A percentile compares a stretch with the other conserved stretches of the same genome.
These are phyloP conservation scores for Pichia paraexigua DNA, from an alignment of 805 yeast genomes.

Conservation along the genomic window DNA sequence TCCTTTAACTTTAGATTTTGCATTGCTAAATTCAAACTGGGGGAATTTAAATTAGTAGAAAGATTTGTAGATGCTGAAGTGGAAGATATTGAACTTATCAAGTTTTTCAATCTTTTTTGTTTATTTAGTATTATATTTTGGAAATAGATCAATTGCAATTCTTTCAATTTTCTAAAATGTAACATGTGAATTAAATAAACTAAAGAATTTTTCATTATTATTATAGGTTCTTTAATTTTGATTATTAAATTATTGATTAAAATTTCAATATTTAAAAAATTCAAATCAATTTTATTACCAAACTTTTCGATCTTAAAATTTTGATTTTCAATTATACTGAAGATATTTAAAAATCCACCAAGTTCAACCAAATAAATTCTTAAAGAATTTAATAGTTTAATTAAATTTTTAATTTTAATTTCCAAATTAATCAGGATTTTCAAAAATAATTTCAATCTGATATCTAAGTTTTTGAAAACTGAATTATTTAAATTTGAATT, in stretches of 20 bases:
- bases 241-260: slow-evolving; percentile 33
- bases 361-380: slow-evolving; percentile 38
- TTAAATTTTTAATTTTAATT: slow-evolving; percentile 30
- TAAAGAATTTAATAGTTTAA: slow-evolving; percentile 33
- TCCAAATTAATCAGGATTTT: slow-evolving; percentile 26
- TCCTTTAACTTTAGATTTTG: slow-evolving; percentile 15
- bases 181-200: slow-evolving; percentile 36
- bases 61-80: background rate
- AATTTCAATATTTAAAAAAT: slow-evolving; percentile 41
- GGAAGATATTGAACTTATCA: slow-evolving; percentile 11
- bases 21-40: slow-evolving; percentile 28
- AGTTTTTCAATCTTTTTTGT: slow-evolving; percentile 27
- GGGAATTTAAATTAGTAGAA: slow-evolving; percentile 15
- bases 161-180: slow-evolving; percentile 43
- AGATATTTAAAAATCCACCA: slow-evolving; percentile 51
- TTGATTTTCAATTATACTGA: slow-evolving; percentile 38
- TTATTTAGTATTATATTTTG: slow-evolving; percentile 31
- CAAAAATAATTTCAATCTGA: slow-evolving; percentile 13
- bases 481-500: slow-evolving; percentile 19
- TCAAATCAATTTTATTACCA: slow-evolving; percentile 45
- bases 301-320: slow-evolving; percentile 36
- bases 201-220: slow-evolving; percentile 39
- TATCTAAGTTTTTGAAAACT: slow-evolving; percentile 24
- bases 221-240: slow-evolving; percentile 43
- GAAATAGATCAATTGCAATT: slow-evolving; percentile 39